A percentile compares a stretch with the other conserved stretches of the same genome.
Conservation (phyloP, 768 basidiomycete genomes). For the Lactifluus echinatus region DNA sequence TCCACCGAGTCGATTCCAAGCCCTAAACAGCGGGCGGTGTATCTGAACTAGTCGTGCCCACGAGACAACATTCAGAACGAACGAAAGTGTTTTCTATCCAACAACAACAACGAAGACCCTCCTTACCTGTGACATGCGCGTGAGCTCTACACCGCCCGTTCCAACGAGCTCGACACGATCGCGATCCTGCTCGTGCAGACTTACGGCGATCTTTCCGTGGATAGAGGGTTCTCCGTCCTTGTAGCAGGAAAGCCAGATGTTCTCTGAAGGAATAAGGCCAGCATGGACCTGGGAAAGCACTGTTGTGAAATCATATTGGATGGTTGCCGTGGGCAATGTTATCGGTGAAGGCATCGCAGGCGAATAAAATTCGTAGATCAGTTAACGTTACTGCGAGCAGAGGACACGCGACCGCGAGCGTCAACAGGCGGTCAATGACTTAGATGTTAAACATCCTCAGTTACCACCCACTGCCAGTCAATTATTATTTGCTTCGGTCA, state of each 20-base stretch:
- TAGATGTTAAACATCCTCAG: neutral
- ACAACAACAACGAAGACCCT: neutral
- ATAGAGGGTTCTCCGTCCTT: slow-evolving; percentile 17
- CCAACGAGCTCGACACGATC: slow-evolving; percentile 18
- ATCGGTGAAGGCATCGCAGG: slow-evolving; percentile 3
- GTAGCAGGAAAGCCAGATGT: slow-evolving; percentile 20
- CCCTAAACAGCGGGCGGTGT: slow-evolving; percentile 9
- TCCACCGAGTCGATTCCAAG: slow-evolving; percentile 15
- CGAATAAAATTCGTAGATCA: neutral
- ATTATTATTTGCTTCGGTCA: too few species aligned
- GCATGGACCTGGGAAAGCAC: slow-evolving; percentile 19
- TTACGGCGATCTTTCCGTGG: slow-evolving; percentile 15
- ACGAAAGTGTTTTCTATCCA: neutral
- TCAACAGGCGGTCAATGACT: neutral
- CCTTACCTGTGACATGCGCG: slow-evolving; percentile 13
- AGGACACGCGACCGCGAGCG: too few species aligned
- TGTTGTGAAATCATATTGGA: slow-evolving; percentile 17
- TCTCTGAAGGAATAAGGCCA: slow-evolving; percentile 16
- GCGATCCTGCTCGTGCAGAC: slow-evolving; percentile 17
- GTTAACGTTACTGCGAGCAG: too few species aligned
- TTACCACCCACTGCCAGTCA: too few species aligned
- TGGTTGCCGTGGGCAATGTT: slow-evolving; percentile 15
- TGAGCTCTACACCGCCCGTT: slow-evolving; percentile 8
- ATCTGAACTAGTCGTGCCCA: slow-evolving; percentile 9
- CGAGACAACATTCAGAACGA: neutral